phyloP scores from a whole-genome alignment of 768 basidiomycete genomes.

The Punctularia strigosozonata region DNA sequence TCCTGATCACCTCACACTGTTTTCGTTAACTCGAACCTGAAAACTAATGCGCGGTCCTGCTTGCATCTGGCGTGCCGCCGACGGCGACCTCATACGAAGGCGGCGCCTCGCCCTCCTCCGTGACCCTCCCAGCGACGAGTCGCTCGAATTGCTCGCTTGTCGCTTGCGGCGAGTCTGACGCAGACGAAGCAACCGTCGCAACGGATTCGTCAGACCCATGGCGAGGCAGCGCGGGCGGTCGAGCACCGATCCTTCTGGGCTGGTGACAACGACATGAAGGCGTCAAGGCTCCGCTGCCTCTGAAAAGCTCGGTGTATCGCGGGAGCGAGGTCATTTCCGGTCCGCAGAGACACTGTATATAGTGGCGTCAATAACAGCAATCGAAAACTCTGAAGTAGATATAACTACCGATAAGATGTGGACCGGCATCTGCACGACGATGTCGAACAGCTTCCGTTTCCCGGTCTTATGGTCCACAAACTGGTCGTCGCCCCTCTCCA shows the following conservation, averaged over 20 bases:
- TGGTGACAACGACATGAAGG: slow-evolving; percentile 4
- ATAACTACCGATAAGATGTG: slow-evolving; percentile 74
- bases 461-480: slow-evolving; percentile 52
- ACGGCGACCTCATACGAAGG: slow-evolving; percentile 69
- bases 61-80: too few relatives aligned
- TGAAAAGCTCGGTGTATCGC: slow-evolving; percentile 45
- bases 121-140: slow-evolving; percentile 74
- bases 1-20: too few relatives aligned
- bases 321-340: slow-evolving; percentile 73
- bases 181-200: neutral
- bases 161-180: slow-evolving; percentile 20
- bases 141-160: slow-evolving; percentile 57
- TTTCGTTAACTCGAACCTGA: too few relatives aligned
- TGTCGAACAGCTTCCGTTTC: slow-evolving; percentile 75
- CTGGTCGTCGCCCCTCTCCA: slow-evolving; percentile 69
- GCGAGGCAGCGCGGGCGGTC: neutral
- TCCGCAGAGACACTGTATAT: slow-evolving; percentile 66
- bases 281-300: slow-evolving; percentile 3
- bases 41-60: too few relatives aligned
- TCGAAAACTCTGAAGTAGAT: slow-evolving; percentile 1
- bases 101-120: slow-evolving; percentile 71
- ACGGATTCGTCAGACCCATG: neutral
- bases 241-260: neutral
- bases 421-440: slow-evolving; percentile 75
- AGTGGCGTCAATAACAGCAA: neutral